A percentile compares a stretch with the other conserved stretches of the same genome.
Conservation (phyloP, 768 basidiomycete species). For the Mycena capillaripes region DNA sequence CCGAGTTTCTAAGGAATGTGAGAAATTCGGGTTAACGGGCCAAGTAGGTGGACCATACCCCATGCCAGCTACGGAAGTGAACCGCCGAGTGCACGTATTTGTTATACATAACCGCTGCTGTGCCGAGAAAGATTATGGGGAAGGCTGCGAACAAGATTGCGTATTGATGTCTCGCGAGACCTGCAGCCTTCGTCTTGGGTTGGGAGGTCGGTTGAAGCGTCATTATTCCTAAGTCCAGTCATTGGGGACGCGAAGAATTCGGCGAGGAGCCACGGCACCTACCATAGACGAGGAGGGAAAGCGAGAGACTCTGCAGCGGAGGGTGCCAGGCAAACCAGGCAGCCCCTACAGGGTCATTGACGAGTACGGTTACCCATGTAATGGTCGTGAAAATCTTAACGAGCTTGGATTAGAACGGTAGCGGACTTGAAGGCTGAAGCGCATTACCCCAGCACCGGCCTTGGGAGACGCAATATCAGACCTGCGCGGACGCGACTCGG, state of each 20-base stretch:
- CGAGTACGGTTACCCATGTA: slow-evolving; percentile 63
- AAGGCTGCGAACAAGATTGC: slow-evolving; percentile 69
- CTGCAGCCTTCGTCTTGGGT: slow-evolving; percentile 74
- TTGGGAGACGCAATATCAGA: not conserved
- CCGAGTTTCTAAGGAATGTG: slow-evolving; percentile 67
- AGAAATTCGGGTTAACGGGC: not conserved
- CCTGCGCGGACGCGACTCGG: not conserved
- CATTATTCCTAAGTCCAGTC: slow-evolving; percentile 65
- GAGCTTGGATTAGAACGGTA: not conserved
- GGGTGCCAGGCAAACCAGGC: slow-evolving; percentile 83
- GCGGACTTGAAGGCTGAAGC: slow-evolving; percentile 7
- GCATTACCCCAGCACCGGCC: too few relatives aligned
- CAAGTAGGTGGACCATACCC: slow-evolving; percentile 55
- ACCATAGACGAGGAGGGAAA: slow-evolving; percentile 74
- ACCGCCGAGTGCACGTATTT: slow-evolving; percentile 64
- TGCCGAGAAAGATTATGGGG: slow-evolving; percentile 71
- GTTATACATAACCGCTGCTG: slow-evolving; percentile 71
- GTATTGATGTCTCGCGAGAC: slow-evolving; percentile 78
- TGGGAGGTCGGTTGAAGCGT: slow-evolving; percentile 83
- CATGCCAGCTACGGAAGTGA: slow-evolving; percentile 86
- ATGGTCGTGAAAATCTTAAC: slow-evolving; percentile 55
- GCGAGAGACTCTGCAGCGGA: slow-evolving; percentile 68
- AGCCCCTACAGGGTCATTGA: slow-evolving; percentile 56
- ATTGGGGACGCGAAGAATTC: not conserved
- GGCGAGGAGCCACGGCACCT: not conserved